phyloP scores from a whole-genome alignment of 2,329 filamentous ascomycete species.

The Fusarium scirpi region DNA sequence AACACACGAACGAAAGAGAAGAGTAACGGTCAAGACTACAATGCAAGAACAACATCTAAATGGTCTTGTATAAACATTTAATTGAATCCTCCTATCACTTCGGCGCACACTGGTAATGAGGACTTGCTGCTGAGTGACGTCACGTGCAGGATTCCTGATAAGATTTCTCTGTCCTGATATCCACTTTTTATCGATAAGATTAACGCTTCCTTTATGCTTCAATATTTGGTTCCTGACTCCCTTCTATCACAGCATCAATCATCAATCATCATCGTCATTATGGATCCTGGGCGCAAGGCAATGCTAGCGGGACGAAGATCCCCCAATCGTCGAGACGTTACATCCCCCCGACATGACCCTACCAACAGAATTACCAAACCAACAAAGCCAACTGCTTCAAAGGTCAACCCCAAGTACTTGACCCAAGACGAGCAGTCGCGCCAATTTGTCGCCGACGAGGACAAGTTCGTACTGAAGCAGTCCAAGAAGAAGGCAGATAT shows the following conservation, averaged over 20 bases:
- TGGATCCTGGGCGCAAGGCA: slow-evolving; percentile 67
- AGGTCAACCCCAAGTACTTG: slow-evolving; percentile 60
- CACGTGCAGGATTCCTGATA: slow-evolving; percentile 17
- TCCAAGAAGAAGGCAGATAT: slow-evolving; percentile 98
- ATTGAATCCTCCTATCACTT: neutral
- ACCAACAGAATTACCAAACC: slow-evolving; percentile 68
- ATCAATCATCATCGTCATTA: slow-evolving; percentile 45
- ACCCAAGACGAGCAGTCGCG: slow-evolving; percentile 82
- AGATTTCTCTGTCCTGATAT: slow-evolving; percentile 21
- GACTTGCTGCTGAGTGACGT: slow-evolving; percentile 1
- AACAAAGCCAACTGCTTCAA: slow-evolving; percentile 46
- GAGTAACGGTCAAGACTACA: neutral
- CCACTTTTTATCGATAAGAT: slow-evolving; percentile 40
- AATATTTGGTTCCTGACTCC: slow-evolving; percentile 3
- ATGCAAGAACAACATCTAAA: neutral
- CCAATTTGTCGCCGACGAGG: slow-evolving; percentile 92
- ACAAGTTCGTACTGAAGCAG: slow-evolving; percentile 95
- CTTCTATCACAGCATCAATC: slow-evolving; percentile 3
- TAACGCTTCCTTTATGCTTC: slow-evolving; percentile 4
- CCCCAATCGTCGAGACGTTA: slow-evolving; percentile 61
- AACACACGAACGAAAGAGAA: no score
- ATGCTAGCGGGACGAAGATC: slow-evolving; percentile 65
- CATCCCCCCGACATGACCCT: slow-evolving; percentile 66
- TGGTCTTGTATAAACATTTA: neutral
- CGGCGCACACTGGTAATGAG: neutral